Base-by-base conservation (phyloP, 371 early-diverging fungal genomes). In the Mucor racemosus region DNA sequence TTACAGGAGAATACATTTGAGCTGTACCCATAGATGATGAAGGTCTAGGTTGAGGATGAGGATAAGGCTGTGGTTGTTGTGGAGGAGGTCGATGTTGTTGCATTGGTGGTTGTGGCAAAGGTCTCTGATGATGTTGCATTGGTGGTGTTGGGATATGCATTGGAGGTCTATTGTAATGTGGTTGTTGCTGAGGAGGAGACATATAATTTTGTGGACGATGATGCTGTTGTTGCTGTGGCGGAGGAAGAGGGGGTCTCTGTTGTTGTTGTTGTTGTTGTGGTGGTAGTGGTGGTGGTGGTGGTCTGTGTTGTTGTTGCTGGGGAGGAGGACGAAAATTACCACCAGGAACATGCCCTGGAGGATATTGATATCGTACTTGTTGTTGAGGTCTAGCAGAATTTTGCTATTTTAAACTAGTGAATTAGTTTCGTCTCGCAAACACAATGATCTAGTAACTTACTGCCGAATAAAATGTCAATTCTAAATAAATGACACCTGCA, bases 381-480 rank as follows among this genome's bases (percentile, higher is more conserved):
- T 71, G 72, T 14, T 66, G 67, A 42, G 70, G 65, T 62, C 62
- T 60, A 6, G 58, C 50, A 4, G 48, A 35, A 35, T 69, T 53
- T 48, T 65, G 65, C 70, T 69, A 64, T 26, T 26, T 26, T 26
- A 26, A 26, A 26, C 1, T 26, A 26, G 26, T 26, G 3, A 26
- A 26, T 26, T 26, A 26, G 26, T 3, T 26, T 26, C 26, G 3
- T 26, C 26, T 21, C 48, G 5, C 48, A 5, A 48, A 8, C 6
- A 4, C 48, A 19, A 5, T 21, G 21, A 2, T 17, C 10, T 5
- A 57, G n/a, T 13, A 4, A 66, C 70, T 68, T 74, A 78, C 79
- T 26, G 69, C 64, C 17, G 69, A 54, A 64, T 75, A 77, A 64
- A 79, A 77, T 7, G 79, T 79, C 66, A 79, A 64, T 48, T 79